phyloP scores from a whole-genome alignment of 139 green algal genomes.

The Volvox reticuliferus region DNA sequence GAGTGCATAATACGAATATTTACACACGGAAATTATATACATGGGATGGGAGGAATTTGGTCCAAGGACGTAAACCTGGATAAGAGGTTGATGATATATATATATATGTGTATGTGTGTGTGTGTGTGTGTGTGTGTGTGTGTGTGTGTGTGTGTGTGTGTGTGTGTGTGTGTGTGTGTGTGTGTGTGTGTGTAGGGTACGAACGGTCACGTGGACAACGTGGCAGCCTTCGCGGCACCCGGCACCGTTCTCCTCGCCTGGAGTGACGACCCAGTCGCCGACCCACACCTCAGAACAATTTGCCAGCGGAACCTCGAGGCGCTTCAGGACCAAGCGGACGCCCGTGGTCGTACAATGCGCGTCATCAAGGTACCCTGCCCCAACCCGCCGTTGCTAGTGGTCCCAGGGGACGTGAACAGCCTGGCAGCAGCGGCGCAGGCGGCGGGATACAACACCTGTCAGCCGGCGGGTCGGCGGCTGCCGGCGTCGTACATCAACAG shows the following conservation, averaged over 20 bases:
- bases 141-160: no score
- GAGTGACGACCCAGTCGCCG: conserved; percentile 73
- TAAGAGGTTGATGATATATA: no score
- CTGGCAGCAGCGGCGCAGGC: not conserved
- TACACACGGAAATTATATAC: no score
- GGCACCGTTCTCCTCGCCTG: conserved; percentile 79
- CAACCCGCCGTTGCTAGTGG: not conserved
- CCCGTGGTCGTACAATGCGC: conserved; percentile 69
- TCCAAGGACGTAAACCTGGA: no score
- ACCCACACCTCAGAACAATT: conserved; percentile 60
- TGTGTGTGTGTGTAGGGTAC: conserved; percentile 27
- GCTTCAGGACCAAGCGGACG: conserved; percentile 63
- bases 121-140: no score
- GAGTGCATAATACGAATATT: no score
- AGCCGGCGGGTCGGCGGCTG: conserved; percentile 49
- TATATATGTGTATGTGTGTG: no score
- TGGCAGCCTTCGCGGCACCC: conserved; percentile 79
- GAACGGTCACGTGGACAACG: conserved; percentile 88
- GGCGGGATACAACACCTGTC: not conserved
- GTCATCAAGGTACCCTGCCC: conserved; percentile 75
- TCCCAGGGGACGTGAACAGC: not conserved
- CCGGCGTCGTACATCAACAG: conserved; percentile 81
- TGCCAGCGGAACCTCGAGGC: conserved; percentile 40
- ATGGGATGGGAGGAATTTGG: no score
- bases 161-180: no score